These are phyloP conservation scores for Chimonanthus praecox DNA, from an alignment of 164 flowering plant species.

Conservation along the genomic window DNA sequence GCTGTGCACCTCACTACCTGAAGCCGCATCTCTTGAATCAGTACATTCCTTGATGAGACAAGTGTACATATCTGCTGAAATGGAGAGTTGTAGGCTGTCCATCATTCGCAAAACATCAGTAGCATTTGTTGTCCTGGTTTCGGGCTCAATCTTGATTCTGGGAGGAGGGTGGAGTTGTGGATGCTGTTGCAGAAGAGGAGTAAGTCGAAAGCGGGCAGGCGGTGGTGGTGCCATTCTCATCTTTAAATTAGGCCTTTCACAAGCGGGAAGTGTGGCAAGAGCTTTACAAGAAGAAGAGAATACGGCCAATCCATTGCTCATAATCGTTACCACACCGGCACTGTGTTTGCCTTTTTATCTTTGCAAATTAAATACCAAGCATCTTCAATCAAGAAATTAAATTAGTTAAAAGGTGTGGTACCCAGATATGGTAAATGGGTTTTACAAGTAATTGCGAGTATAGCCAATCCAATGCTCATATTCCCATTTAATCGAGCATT, in stretches of 20 bases:
- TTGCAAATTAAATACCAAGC: too few species aligned
- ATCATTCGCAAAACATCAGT: conserved; percentile 43
- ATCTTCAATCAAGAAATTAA: too few species aligned
- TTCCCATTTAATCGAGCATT: too few species aligned
- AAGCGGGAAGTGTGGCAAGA: neutral
- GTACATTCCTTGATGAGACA: conserved; percentile 59
- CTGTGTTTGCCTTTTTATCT: too few species aligned
- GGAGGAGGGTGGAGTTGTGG: neutral
- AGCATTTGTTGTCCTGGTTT: neutral
- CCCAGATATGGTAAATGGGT: too few species aligned
- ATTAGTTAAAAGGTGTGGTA: too few species aligned
- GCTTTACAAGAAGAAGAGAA: neutral
- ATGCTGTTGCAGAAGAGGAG: neutral
- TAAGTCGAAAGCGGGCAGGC: conserved; percentile 1
- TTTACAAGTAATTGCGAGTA: too few species aligned
- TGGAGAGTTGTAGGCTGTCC: conserved; percentile 40
- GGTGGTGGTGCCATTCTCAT: neutral
- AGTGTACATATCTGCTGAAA: conserved; percentile 39
- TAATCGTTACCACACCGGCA: too few species aligned
- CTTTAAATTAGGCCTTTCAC: neutral
- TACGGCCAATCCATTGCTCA: neutral
- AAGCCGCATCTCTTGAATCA: conserved; percentile 17
- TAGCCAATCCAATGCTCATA: too few species aligned
- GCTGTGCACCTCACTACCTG: conserved; percentile 31
- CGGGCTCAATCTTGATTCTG: neutral